Evolutionary conservation across 2,329 filamentous ascomycete species (phyloP), one percentile per base, ranked within the genome.

Genomic region (Aotearoamyces nothofagi): DNA sequence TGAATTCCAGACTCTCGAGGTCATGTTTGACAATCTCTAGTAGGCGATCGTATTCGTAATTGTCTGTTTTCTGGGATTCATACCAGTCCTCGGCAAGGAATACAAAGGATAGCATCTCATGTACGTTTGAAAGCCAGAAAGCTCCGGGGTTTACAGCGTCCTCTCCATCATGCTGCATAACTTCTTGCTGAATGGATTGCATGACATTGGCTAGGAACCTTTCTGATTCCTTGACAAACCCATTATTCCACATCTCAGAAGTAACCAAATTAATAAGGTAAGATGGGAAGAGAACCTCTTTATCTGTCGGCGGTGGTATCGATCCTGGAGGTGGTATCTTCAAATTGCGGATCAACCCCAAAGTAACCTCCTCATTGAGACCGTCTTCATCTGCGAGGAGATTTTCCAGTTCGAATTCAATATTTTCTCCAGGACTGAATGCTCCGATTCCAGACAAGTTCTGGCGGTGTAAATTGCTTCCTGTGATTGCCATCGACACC

Each of bases 241-340:
- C 90, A 46, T 98, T 98, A 63, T 98, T 98, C 90, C 90, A 98
- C 90, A 98, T 98, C 61, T 98, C 90, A 10, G 86, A 96, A 9
- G 90, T 98, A 39, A 98, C 90, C 36, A 98, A 67, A 56, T 98
- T 98, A 63, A 98, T 98, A 44, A 98, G 75, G 54, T 96, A 98
- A 7, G 90, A 87, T 17, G 90, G 90, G 76, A 98, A 98, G 29
- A 98, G 66, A 13, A 98, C 87, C 54, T 98, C 90, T 61, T 98
- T 98, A 58, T 98, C 90, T 11, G 84, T 93, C 8, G 90, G 87
- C 30, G 86, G 78, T 12, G 87, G 86, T 30, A 72, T 87, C 17
- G 80, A 77, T 49, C 75, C 81, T 25, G 90, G 87, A 8, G 78
- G 75, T 12, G 90, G 90, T 38, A 98, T 96, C 67, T 92, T 94